Evolutionary conservation across 2,329 filamentous ascomycete species (phyloP).

Genomic region (Trichoderma atroviride): DNA sequence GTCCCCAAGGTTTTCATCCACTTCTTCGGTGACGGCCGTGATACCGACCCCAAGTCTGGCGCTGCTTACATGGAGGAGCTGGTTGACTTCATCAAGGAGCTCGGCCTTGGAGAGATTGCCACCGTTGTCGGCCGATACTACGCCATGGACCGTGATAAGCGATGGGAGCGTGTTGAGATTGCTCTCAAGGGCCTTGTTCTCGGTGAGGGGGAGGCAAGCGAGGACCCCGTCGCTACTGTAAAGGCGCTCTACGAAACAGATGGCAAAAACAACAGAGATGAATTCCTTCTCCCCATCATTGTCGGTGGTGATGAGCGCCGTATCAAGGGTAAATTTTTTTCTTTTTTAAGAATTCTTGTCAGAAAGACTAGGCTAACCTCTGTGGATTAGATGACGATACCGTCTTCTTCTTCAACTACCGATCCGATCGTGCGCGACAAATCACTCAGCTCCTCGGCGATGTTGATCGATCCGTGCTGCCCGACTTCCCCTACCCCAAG

Average conservation of each 20-base stretch:
- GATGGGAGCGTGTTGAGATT: conserved; percentile 92
- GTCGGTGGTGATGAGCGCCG: conserved; percentile 83
- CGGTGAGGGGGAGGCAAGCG: conserved; percentile 84
- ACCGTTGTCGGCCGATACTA: conserved; percentile 96
- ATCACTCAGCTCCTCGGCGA: conserved; percentile 92
- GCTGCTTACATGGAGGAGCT: conserved; percentile 86
- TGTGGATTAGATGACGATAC: conserved; percentile 74
- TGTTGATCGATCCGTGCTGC: conserved; percentile 85
- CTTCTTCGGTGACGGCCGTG: conserved; percentile 97
- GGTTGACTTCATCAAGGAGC: conserved; percentile 76
- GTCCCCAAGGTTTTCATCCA: conserved; percentile 95
- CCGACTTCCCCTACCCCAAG: conserved; percentile 93
- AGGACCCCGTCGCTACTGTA: conserved; percentile 83
- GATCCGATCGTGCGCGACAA: conserved; percentile 94
- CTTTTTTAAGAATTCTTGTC: background rate
- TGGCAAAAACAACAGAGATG: conserved; percentile 73
- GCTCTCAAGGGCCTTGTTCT: conserved; percentile 83
- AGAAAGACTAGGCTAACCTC: background rate
- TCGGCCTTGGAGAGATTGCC: conserved; percentile 83
- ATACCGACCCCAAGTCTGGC: conserved; percentile 95
- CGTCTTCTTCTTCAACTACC: conserved; percentile 99
- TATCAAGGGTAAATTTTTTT: conserved; percentile 73
- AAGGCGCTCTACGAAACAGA: conserved; percentile 83
- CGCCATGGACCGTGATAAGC: conserved; percentile 99
- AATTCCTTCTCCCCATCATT: conserved; percentile 98